These are phyloP conservation scores for Phylloporus arenicola DNA, from an alignment of 768 basidiomycete species.

Conservation along the genomic window DNA sequence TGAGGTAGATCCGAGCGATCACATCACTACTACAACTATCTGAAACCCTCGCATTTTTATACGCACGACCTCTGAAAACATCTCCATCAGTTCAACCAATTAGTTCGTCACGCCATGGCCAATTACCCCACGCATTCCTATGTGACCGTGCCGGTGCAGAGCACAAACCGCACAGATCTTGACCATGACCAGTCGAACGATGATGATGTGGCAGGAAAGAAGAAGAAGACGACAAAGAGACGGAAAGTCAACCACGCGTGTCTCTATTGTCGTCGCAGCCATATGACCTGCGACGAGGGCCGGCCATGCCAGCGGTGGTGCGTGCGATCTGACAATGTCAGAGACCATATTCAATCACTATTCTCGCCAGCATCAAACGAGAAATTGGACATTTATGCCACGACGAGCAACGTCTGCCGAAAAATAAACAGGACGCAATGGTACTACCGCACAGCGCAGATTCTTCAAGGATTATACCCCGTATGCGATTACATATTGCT, in stretches of 20 bases:
- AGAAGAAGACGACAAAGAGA: slow-evolving; percentile 51
- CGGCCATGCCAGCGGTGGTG: slow-evolving; percentile 91
- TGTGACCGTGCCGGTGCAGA: slow-evolving; percentile 16
- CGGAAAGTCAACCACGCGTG: slow-evolving; percentile 92
- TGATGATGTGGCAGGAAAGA: slow-evolving; percentile 31
- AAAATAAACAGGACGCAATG: slow-evolving; percentile 39
- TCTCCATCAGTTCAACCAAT: slow-evolving; percentile 7
- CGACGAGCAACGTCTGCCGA: slow-evolving; percentile 65
- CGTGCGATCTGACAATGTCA: slow-evolving; percentile 28
- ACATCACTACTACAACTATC: slow-evolving; percentile 16
- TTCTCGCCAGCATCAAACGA: slow-evolving; percentile 74
- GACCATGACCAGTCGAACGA: slow-evolving; percentile 31
- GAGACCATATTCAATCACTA: background rate
- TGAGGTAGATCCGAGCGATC: slow-evolving; percentile 17
- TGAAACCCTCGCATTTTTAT: slow-evolving; percentile 26
- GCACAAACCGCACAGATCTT: slow-evolving; percentile 12
- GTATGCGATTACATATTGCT: slow-evolving; percentile 9
- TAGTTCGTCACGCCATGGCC: slow-evolving; percentile 16
- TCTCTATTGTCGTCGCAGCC: slow-evolving; percentile 86
- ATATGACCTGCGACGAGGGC: slow-evolving; percentile 90
- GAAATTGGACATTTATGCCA: slow-evolving; percentile 95
- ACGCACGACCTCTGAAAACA: slow-evolving; percentile 10
- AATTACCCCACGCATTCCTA: slow-evolving; percentile 28
- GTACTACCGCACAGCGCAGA: slow-evolving; percentile 26
- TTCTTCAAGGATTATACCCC: slow-evolving; percentile 29